phyloP scores from a whole-genome alignment of 2,329 filamentous ascomycete species.

The Clonostachys chloroleuca region DNA sequence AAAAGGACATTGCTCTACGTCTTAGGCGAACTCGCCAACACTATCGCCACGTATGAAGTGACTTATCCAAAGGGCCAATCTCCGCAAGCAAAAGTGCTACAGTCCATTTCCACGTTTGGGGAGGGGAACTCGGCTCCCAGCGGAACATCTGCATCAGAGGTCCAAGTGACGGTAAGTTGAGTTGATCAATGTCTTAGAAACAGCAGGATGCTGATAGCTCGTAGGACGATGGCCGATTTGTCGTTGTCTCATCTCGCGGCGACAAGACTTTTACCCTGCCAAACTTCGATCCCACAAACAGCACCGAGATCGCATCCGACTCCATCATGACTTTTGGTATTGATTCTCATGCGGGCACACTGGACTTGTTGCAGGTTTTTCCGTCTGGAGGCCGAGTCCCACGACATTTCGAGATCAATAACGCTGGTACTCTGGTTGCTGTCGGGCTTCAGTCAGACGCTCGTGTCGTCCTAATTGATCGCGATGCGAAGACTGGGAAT shows the following conservation, averaged over 20 bases:
- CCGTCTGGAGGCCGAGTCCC: slow-evolving; percentile 62
- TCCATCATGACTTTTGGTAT: slow-evolving; percentile 61
- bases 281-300: slow-evolving; percentile 34
- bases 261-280: slow-evolving; percentile 48
- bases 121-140: slow-evolving; percentile 29
- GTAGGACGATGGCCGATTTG: slow-evolving; percentile 55
- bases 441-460: slow-evolving; percentile 60
- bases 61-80: slow-evolving; percentile 39
- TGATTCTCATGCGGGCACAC: slow-evolving; percentile 43
- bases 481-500: slow-evolving; percentile 55
- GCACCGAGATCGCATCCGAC: slow-evolving; percentile 49
- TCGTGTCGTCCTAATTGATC: slow-evolving; percentile 55
- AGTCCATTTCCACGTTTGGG: slow-evolving; percentile 40
- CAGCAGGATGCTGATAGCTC: not conserved
- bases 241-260: slow-evolving; percentile 65
- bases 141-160: slow-evolving; percentile 47
- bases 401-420: slow-evolving; percentile 64
- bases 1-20: slow-evolving; percentile 52
- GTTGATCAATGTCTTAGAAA: not conserved
- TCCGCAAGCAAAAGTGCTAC: slow-evolving; percentile 40
- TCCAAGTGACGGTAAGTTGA: slow-evolving; percentile 48
- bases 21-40: slow-evolving; percentile 54
- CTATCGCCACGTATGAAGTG: slow-evolving; percentile 51
- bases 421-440: slow-evolving; percentile 57
- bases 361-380: slow-evolving; percentile 51